phyloP scores from a whole-genome alignment of 2,329 filamentous ascomycete genomes.

The Ophiostoma pallidulum region DNA sequence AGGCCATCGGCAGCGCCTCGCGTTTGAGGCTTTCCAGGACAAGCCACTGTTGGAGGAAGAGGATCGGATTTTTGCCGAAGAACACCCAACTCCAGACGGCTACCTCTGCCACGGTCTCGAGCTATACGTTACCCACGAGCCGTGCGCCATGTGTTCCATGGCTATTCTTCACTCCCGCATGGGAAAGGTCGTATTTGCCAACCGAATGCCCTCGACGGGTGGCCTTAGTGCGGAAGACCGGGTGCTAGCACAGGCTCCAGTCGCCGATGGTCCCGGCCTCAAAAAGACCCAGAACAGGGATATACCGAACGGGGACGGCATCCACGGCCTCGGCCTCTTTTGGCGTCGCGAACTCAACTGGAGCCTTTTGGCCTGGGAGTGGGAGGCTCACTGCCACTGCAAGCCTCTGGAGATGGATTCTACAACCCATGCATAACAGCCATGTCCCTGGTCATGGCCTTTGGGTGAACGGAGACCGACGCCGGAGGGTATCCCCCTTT shows the following conservation, averaged over 20 bases:
- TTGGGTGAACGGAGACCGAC: background rate
- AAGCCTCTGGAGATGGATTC: slow-evolving; percentile 21
- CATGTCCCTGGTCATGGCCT: too few relatives aligned
- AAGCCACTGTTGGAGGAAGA: slow-evolving; percentile 60
- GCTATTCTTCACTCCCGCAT: slow-evolving; percentile 90
- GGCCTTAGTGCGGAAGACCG: slow-evolving; percentile 72
- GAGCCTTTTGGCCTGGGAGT: slow-evolving; percentile 76
- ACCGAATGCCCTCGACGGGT: slow-evolving; percentile 70
- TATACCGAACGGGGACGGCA: slow-evolving; percentile 10
- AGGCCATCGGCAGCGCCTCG: slow-evolving; percentile 30
- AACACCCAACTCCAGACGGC: slow-evolving; percentile 62
- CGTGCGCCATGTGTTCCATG: slow-evolving; percentile 96
- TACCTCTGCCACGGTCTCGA: slow-evolving; percentile 93
- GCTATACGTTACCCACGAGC: slow-evolving; percentile 90
- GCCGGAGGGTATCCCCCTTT: background rate
- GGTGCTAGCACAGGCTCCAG: slow-evolving; percentile 20
- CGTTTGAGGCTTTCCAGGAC: slow-evolving; percentile 58
- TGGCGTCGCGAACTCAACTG: slow-evolving; percentile 75
- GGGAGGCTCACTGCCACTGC: slow-evolving; percentile 39
- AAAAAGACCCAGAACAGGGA: background rate
- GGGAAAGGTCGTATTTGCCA: slow-evolving; percentile 70
- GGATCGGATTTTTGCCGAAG: slow-evolving; percentile 49
- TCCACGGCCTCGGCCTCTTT: slow-evolving; percentile 55
- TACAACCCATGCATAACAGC: slow-evolving; percentile 15
- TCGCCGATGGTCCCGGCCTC: background rate